phyloP scores from a whole-genome alignment of 345 rosid genomes.

The Cardiospermum halicacabum region DNA sequence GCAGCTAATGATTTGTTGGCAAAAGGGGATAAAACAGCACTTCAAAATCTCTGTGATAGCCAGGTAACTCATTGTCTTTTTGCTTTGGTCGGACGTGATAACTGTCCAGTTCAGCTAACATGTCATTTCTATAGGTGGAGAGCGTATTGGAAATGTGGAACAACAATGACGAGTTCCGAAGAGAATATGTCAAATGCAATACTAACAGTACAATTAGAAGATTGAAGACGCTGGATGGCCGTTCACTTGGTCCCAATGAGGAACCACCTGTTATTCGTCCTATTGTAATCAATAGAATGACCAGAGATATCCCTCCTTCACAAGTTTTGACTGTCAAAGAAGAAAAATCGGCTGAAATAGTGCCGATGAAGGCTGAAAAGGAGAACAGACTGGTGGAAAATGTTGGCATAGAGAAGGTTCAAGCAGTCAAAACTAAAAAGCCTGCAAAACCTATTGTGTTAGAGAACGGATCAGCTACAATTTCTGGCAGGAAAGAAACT shows the following conservation, averaged over 20 bases:
- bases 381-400: slow-evolving; percentile 28
- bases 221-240: slow-evolving; percentile 74
- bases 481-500: slow-evolving; percentile 36
- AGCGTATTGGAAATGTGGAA: slow-evolving; percentile 63
- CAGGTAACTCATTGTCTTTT: slow-evolving; percentile 44
- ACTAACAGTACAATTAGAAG: slow-evolving; percentile 58
- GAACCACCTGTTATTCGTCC: slow-evolving; percentile 46
- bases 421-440: slow-evolving; percentile 32
- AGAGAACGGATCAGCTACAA: slow-evolving; percentile 24
- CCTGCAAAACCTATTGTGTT: slow-evolving; percentile 32
- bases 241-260: slow-evolving; percentile 82
- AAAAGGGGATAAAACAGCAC: slow-evolving; percentile 51
- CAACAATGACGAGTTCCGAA: slow-evolving; percentile 56
- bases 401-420: slow-evolving; percentile 39
- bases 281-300: slow-evolving; percentile 25
- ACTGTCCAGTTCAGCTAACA: slow-evolving; percentile 19
- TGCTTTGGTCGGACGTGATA: slow-evolving; percentile 2
- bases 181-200: slow-evolving; percentile 56
- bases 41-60: slow-evolving; percentile 51
- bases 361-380: slow-evolving; percentile 27
- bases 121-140: slow-evolving; percentile 50
- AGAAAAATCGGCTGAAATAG: slow-evolving; percentile 26
- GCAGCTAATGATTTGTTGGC: slow-evolving; percentile 50
- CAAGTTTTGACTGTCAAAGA: slow-evolving; percentile 26
- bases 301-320: slow-evolving; percentile 23